phyloP scores from a whole-genome alignment of 2,329 filamentous ascomycete species.

The Curvularia verruculosa region DNA sequence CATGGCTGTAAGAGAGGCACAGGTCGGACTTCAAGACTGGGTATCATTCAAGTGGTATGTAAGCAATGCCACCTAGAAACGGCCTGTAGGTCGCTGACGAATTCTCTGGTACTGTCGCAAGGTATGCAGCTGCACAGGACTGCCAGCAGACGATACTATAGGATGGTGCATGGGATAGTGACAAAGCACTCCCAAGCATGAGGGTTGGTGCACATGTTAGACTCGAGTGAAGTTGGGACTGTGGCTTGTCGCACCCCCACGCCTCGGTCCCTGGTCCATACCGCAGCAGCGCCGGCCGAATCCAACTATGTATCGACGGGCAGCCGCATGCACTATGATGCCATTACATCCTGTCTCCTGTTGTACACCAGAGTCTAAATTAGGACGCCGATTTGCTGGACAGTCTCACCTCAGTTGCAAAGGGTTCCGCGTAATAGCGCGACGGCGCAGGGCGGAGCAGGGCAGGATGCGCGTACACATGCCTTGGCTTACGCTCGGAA shows the following conservation, averaged over 20 bases:
- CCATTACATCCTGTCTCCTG: slow-evolving; percentile 1
- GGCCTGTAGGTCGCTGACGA: slow-evolving; percentile 16
- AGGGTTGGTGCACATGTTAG: slow-evolving; percentile 1
- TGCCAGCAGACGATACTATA: not conserved
- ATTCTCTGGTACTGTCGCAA: slow-evolving; percentile 20
- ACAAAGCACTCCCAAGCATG: not conserved
- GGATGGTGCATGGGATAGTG: not conserved
- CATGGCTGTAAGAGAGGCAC: slow-evolving; percentile 30
- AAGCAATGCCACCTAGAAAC: slow-evolving; percentile 13
- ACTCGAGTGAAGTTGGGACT: slow-evolving; percentile 9
- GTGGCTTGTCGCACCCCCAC: slow-evolving; percentile 41
- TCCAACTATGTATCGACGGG: slow-evolving; percentile 10
- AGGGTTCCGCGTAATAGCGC: slow-evolving; percentile 40
- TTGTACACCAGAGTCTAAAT: not conserved
- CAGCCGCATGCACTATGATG: slow-evolving; percentile 26
- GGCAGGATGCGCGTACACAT: slow-evolving; percentile 24
- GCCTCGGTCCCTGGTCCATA: slow-evolving; percentile 23
- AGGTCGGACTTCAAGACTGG: not conserved
- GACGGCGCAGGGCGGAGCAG: slow-evolving; percentile 39
- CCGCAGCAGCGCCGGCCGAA: slow-evolving; percentile 21
- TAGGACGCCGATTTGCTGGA: not conserved
- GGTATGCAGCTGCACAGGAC: slow-evolving; percentile 12
- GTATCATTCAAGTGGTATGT: slow-evolving; percentile 10
- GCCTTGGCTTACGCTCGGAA: slow-evolving; percentile 31
- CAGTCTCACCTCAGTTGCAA: slow-evolving; percentile 29